Conservation (phyloP, 306 rosid genomes). For the Mimosa pudica region DNA sequence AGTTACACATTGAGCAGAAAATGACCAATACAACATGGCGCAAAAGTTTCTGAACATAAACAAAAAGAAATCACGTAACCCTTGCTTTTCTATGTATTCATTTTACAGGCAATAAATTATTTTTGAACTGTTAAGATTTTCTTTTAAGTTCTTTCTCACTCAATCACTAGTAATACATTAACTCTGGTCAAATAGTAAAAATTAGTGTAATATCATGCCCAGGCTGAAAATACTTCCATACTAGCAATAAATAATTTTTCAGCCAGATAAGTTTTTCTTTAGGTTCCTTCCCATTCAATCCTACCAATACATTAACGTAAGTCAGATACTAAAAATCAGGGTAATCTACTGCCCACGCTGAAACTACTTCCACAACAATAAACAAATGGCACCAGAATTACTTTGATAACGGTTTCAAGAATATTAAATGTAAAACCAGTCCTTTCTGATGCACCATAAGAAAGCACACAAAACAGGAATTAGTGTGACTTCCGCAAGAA, state of each 20-base stretch:
- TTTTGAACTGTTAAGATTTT: neutral
- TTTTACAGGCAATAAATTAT: neutral
- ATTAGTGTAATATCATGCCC: too few species aligned
- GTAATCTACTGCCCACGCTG: conserved; percentile 11
- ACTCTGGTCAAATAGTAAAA: too few species aligned
- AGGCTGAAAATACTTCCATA: too few species aligned
- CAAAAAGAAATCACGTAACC: neutral
- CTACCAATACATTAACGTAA: neutral
- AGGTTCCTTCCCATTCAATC: neutral
- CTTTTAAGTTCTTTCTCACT: neutral
- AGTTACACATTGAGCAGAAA: neutral
- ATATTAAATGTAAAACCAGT: neutral
- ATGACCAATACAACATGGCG: neutral
- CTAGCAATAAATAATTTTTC: neutral
- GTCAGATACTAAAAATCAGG: conserved; percentile 1
- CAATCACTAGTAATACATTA: neutral
- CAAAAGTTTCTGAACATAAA: neutral
- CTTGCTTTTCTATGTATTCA: conserved; percentile 9
- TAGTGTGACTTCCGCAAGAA: conserved; percentile 4
- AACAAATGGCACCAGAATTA: conserved; percentile 9
- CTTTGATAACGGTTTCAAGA: conserved; percentile 11
- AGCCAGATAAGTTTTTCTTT: neutral
- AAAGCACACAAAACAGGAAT: conserved; percentile 15
- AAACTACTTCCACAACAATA: neutral
- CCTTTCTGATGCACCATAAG: conserved; percentile 12